Evolutionary conservation across 108 stramenopile genomes (phyloP).

Genomic region (Nitzschia palea): DNA sequence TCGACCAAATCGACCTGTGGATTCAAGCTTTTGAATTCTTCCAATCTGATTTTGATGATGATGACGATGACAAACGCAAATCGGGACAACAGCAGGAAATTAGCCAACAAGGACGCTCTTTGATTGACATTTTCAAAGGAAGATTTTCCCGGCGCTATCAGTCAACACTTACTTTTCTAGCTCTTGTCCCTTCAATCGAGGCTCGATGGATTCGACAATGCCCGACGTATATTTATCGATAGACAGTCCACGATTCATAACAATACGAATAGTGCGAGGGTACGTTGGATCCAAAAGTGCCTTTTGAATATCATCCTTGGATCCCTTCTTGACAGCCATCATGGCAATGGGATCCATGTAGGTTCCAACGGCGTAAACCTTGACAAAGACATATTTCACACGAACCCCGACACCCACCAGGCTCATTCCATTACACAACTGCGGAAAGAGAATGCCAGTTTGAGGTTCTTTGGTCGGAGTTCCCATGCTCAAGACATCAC

Average conservation of each 20-base stretch:
- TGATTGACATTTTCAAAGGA: background rate
- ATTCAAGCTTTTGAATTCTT: constrained; percentile 84
- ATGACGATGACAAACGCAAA: background rate
- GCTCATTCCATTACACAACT: constrained; percentile 71
- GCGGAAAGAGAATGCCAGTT: constrained; percentile 83
- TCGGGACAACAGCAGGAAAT: background rate
- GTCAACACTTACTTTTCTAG: constrained; percentile 51
- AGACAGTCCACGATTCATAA: constrained; percentile 81
- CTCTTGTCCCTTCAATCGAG: constrained; percentile 84
- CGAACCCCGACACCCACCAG: constrained; percentile 83
- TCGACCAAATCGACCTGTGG: constrained; percentile 80
- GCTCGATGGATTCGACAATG: constrained; percentile 83
- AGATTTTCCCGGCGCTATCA: background rate
- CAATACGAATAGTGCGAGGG: constrained; percentile 85
- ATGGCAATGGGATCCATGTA: constrained; percentile 83
- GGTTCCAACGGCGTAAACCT: constrained; percentile 88
- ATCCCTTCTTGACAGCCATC: constrained; percentile 61
- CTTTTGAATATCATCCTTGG: constrained; percentile 50
- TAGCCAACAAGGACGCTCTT: background rate
- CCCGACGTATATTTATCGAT: constrained; percentile 86
- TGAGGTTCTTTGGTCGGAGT: constrained; percentile 64
- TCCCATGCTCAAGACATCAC: constrained; percentile 57
- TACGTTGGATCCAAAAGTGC: constrained; percentile 78
- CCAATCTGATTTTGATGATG: constrained; percentile 52
- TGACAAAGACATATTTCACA: constrained; percentile 87